Evolutionary conservation across 129 eudicot species (phyloP), one percentile per base, ranked within the genome.

Genomic region (Flaveria ramosissima): DNA sequence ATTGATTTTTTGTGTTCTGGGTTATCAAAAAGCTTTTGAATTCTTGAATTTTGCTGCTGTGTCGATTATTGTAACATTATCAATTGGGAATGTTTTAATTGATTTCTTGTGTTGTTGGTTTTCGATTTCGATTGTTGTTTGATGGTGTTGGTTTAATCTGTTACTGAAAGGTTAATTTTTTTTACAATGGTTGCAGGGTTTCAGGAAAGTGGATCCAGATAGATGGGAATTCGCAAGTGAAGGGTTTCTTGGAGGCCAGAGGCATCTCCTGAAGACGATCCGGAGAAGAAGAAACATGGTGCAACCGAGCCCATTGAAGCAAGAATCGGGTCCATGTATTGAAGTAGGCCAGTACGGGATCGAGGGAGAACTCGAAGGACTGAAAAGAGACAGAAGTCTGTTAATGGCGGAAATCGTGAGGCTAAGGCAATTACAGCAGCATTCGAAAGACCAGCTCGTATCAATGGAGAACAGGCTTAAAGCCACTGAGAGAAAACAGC

Each of bases 181-280:
- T 57, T 16, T 21, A 30, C 16, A 45, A 14, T 51, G 30, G 16
- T 63, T 83, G 26, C 79, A 93, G 98, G 98, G 98, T 36, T 93
- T 93, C 50, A 85, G 86, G 43, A 93, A 93, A 78, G 96, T 93
- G 71, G 97, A 93, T 79, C 97, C 98, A 3, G 98, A 93, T 56
- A 82, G 88, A 74, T 93, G 96, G 92, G 98, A 92, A 62, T 92
- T 92, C 15, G 98, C 98, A 3, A 92, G 88, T 74, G 92, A 90
- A 77, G 94, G 98, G 24, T 93, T 93, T 71, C 83, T 93, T 9
- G 95, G 89, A 57, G 98, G 98, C 2, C 98, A 93, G 51, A 93
- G 87, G 83, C 97, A 93, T 84, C 89, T 93, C 7, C 77, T 93
- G 64, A 93, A 88, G 76, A 88, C 90, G 7, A 93, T 93, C 77